Percentiles rank a stretch among this genome's conserved stretches.
phyloP scores from a whole-genome alignment of 73 alveolate genomes.

The Strombidium stylifer region DNA sequence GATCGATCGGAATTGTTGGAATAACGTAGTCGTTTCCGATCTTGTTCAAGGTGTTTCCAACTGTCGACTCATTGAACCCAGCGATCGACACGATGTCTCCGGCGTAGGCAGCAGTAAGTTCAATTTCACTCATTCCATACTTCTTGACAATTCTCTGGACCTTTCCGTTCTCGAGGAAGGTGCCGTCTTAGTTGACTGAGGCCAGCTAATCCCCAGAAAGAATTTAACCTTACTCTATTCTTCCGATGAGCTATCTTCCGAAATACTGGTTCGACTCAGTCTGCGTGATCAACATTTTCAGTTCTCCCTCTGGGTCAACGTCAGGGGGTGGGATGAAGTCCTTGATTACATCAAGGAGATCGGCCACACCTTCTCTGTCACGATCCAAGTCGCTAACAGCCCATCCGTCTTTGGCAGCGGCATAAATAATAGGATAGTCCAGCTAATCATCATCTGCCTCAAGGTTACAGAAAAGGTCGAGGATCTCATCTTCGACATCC shows the following conservation, averaged over 20 bases:
- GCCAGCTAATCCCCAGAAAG: constrained; percentile 65
- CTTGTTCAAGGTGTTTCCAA: constrained; percentile 66
- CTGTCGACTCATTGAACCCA: constrained; percentile 70
- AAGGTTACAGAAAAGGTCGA: constrained; percentile 76
- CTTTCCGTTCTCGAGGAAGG: constrained; percentile 55
- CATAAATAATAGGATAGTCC: constrained; percentile 79
- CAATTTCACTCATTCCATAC: constrained; percentile 75
- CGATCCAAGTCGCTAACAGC: constrained; percentile 56
- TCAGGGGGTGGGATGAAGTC: constrained; percentile 67
- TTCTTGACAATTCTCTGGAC: constrained; percentile 70
- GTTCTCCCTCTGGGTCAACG: constrained; percentile 46
- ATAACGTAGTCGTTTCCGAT: constrained; percentile 59
- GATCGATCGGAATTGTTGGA: constrained; percentile 81
- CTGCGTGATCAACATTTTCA: constrained; percentile 75
- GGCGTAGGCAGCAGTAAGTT: constrained; percentile 75
- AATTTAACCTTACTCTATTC: constrained; percentile 64
- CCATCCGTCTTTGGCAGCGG: constrained; percentile 90
- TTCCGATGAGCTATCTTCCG: constrained; percentile 80
- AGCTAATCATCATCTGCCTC: constrained; percentile 75
- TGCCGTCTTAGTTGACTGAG: constrained; percentile 58
- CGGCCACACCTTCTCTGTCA: constrained; percentile 54
- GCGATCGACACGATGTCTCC: constrained; percentile 89
- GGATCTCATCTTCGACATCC: constrained; percentile 84
- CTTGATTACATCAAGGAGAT: constrained; percentile 66
- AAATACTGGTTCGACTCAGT: constrained; percentile 74